Conservation (phyloP, 768 basidiomycete genomes). For the Auricularia sp. region DNA sequence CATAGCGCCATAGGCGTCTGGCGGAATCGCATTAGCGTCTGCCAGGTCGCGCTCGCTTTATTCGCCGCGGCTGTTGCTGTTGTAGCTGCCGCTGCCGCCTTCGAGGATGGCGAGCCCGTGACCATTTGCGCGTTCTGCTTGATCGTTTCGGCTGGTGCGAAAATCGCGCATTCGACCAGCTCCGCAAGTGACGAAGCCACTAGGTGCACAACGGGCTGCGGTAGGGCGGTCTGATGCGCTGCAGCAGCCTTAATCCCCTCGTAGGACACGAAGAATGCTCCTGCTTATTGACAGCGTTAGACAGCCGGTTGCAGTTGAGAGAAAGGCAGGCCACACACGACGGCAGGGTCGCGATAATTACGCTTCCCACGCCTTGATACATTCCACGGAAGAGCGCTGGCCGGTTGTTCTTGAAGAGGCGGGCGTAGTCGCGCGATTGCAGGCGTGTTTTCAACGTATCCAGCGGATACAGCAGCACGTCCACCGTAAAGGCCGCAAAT, state of each 20-base stretch:
- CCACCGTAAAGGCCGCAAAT: constrained; percentile 41
- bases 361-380: constrained; percentile 91
- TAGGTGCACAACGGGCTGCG: not conserved
- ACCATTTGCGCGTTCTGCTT: constrained; percentile 1
- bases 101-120: not conserved
- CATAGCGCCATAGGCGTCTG: not conserved
- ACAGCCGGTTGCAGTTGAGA: not conserved
- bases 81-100: not conserved
- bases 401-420: not conserved
- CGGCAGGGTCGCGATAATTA: constrained; percentile 48
- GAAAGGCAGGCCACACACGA: not conserved
- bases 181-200: not conserved
- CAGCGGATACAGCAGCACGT: constrained; percentile 92
- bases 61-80: too few relatives aligned
- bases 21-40: not conserved
- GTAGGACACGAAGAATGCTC: not conserved
- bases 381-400: constrained; percentile 53
- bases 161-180: not conserved
- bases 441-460: constrained; percentile 95
- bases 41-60: not conserved
- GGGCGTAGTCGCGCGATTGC: constrained; percentile 53
- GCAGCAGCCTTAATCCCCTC: not conserved
- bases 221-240: not conserved
- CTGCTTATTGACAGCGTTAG: not conserved
- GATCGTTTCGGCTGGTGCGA: not conserved